phyloP scores from a whole-genome alignment of 2,329 filamentous ascomycete genomes.

The Alternaria conjuncta region DNA sequence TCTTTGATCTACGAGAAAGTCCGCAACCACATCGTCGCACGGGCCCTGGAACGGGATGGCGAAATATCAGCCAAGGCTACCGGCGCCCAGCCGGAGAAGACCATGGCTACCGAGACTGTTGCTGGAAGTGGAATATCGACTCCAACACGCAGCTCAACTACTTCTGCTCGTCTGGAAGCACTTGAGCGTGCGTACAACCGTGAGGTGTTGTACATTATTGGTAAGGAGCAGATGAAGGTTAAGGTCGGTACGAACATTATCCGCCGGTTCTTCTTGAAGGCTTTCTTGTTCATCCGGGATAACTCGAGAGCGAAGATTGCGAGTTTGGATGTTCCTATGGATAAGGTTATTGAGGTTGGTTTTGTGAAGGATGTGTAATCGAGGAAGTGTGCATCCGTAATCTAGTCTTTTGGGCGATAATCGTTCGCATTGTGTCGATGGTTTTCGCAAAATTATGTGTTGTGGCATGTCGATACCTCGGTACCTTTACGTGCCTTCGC shows the following conservation, averaged over 20 bases:
- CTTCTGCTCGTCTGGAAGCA: conserved; percentile 35
- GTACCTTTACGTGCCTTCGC: background rate
- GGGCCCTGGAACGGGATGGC: conserved; percentile 36
- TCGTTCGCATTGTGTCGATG: background rate
- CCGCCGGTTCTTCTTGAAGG: conserved; percentile 57
- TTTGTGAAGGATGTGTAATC: conserved; percentile 70
- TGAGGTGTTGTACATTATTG: conserved; percentile 61
- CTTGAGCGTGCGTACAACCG: conserved; percentile 55
- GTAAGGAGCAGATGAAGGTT: conserved; percentile 58
- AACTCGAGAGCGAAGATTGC: conserved; percentile 72
- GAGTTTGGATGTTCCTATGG: conserved; percentile 64
- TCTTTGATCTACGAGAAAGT: conserved; percentile 64
- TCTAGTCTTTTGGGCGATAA: background rate
- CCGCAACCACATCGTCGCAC: conserved; percentile 46
- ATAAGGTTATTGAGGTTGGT: conserved; percentile 70
- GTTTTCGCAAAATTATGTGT: background rate
- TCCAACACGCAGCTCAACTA: conserved; percentile 26
- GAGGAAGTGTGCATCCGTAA: background rate
- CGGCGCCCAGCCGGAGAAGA: background rate
- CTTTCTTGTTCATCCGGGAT: conserved; percentile 70
- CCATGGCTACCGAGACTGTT: background rate
- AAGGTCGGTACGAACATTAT: conserved; percentile 50
- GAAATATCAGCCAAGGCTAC: conserved; percentile 22
- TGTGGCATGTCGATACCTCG: too few relatives aligned
- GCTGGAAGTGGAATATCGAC: conserved; percentile 18